These are phyloP conservation scores for Trypethelium eluteriae DNA, from an alignment of 495 filamentous ascomycete genomes.

Conservation along the genomic window DNA sequence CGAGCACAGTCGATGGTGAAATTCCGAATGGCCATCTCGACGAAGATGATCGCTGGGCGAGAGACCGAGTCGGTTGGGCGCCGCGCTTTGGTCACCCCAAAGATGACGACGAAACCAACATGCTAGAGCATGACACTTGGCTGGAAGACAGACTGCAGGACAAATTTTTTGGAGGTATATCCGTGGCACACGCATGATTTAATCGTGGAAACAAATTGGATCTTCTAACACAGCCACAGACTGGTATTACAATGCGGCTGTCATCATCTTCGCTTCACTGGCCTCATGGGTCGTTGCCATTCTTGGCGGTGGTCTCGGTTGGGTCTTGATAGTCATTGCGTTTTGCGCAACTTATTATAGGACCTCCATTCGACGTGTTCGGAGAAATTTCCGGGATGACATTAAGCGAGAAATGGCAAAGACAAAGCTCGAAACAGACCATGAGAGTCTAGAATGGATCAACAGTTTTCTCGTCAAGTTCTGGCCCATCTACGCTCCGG, in stretches of 20 bases:
- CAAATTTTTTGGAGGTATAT: conserved; percentile 79
- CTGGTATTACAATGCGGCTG: conserved; percentile 93
- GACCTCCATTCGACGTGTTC: conserved; percentile 85
- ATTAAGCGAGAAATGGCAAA: conserved; percentile 88
- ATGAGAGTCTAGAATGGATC: conserved; percentile 95
- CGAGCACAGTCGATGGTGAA: conserved; percentile 35
- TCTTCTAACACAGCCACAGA: conserved; percentile 43
- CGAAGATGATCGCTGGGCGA: conserved; percentile 44
- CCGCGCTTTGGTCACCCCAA: conserved; percentile 63
- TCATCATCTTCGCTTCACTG: conserved; percentile 89
- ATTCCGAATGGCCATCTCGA: conserved; percentile 45
- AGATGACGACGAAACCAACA: conserved; percentile 50
- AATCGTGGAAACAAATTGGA: neutral
- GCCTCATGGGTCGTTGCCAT: conserved; percentile 83
- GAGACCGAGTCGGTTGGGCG: conserved; percentile 71
- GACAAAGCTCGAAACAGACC: conserved; percentile 80
- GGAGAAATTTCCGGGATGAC: conserved; percentile 94
- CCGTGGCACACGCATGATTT: conserved; percentile 1
- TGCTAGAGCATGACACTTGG: conserved; percentile 81
- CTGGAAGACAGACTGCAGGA: conserved; percentile 81
- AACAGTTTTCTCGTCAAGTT: conserved; percentile 98
- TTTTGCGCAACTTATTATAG: conserved; percentile 91
- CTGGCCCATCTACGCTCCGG: conserved; percentile 96
- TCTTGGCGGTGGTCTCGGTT: conserved; percentile 82
- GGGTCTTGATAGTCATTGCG: conserved; percentile 90